A percentile compares a stretch with the other conserved stretches of the same genome.
These are phyloP conservation scores for Gonium pectorale DNA, from an alignment of 139 green algal species.

Conservation along the genomic window DNA sequence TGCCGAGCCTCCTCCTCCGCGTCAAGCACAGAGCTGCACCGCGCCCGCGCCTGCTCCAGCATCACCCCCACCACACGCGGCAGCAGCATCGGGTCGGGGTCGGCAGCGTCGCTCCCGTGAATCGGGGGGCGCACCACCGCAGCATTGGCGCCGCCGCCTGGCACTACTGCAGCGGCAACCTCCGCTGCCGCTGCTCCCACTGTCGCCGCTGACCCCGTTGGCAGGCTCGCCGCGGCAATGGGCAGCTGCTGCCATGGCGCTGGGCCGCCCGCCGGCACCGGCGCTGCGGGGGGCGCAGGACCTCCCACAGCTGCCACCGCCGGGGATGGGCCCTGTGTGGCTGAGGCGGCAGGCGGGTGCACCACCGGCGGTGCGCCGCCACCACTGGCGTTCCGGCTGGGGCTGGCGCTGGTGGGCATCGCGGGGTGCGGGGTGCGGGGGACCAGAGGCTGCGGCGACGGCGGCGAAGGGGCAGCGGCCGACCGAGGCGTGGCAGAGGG, in stretches of 20 bases:
- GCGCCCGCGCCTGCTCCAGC: constrained; percentile 1
- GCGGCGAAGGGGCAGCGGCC: neutral
- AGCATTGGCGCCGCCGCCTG: neutral
- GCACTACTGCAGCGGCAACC: no score
- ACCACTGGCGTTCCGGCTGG: constrained; percentile 20
- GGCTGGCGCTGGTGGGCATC: constrained; percentile 33
- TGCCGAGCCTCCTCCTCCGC: constrained; percentile 1
- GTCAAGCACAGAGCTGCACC: neutral
- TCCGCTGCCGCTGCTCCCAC: no score
- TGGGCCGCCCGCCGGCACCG: neutral
- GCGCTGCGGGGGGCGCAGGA: constrained; percentile 44
- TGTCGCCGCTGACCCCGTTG: no score
- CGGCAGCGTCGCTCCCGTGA: neutral
- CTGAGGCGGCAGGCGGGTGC: constrained; percentile 18
- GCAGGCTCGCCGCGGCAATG: constrained; percentile 23
- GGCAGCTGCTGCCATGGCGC: constrained; percentile 14
- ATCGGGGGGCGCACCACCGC: no score
- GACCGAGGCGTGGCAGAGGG: neutral
- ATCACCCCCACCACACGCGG: constrained; percentile 43
- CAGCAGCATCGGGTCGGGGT: constrained; percentile 8
- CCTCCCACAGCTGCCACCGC: neutral
- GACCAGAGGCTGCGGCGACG: neutral
- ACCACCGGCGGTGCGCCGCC: constrained; percentile 6
- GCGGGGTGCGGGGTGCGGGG: constrained; percentile 15
- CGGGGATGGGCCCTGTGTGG: neutral